Conservation (phyloP, 495 filamentous ascomycete genomes). For the Neurospora intermedia region DNA sequence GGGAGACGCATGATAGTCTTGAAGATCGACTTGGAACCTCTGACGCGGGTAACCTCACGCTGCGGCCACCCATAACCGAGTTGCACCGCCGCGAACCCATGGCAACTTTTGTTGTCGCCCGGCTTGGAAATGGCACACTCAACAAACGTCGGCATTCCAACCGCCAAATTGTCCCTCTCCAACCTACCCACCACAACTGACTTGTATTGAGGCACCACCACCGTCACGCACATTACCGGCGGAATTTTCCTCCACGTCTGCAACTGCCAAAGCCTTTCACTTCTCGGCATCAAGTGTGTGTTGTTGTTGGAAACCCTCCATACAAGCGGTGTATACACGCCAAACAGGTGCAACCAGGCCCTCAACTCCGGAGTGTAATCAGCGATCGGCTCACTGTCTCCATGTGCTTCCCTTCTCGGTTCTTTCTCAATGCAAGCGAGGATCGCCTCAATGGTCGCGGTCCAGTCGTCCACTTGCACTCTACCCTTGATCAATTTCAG, state of each 20-base stretch:
- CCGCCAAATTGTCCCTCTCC: not conserved
- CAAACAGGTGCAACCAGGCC: not conserved
- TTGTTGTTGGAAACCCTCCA: not conserved
- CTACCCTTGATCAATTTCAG: not conserved
- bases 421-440: not conserved
- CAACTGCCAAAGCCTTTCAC: slow-evolving; percentile 1
- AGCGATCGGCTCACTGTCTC: not conserved
- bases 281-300: not conserved
- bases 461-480: not conserved
- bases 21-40: slow-evolving; percentile 16
- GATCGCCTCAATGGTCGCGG: not conserved
- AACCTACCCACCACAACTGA: slow-evolving; percentile 15
- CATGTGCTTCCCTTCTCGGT: not conserved
- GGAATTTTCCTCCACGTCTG: slow-evolving; percentile 19
- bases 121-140: slow-evolving; percentile 7
- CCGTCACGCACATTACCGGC: slow-evolving; percentile 25
- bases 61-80: slow-evolving; percentile 20
- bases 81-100: slow-evolving; percentile 21
- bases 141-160: slow-evolving; percentile 8
- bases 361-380: not conserved
- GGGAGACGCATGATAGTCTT: slow-evolving; percentile 18
- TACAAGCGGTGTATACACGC: not conserved
- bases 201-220: slow-evolving; percentile 20
- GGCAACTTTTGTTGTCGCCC: not conserved
- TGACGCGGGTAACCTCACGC: slow-evolving; percentile 8